Evolutionary conservation across 1,284 basidiomycete species (phyloP).

Genomic region (Moesziomyces globuligerus): DNA sequence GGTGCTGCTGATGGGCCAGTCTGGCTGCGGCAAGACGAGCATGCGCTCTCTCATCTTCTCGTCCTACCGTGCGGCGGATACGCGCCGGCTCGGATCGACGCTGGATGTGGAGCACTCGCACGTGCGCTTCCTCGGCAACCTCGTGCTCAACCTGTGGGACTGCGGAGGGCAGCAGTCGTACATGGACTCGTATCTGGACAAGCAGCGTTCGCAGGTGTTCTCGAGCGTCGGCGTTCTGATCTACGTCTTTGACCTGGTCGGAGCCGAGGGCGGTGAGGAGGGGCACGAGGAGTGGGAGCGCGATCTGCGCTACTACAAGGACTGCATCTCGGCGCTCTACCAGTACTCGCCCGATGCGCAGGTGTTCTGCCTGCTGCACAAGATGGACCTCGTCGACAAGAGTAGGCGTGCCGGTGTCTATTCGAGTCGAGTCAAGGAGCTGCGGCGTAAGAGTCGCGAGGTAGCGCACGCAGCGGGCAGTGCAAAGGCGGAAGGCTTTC

Average conservation of each 20-base stretch:
- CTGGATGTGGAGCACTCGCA: constrained; percentile 98
- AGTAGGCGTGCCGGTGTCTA: constrained; percentile 73
- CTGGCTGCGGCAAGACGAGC: constrained; percentile 79
- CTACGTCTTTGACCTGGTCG: constrained; percentile 90
- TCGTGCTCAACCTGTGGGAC: constrained; percentile 95
- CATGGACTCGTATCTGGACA: constrained; percentile 93
- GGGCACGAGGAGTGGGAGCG: constrained; percentile 71
- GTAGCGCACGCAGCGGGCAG: constrained; percentile 35
- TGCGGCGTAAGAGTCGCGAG: constrained; percentile 55
- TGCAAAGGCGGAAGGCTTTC: constrained; percentile 63
- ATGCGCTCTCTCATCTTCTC: constrained; percentile 99
- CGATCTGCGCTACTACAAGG: constrained; percentile 63
- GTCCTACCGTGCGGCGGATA: constrained; percentile 91
- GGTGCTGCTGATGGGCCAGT: constrained; percentile 66
- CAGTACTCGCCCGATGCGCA: constrained; percentile 73
- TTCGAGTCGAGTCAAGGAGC: constrained; percentile 69
- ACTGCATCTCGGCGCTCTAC: constrained; percentile 59
- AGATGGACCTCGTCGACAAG: constrained; percentile 83
- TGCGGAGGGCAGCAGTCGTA: constrained; percentile 98
- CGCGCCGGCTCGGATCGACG: constrained; percentile 89
- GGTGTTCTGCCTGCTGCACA: constrained; percentile 92
- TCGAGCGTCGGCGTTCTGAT: constrained; percentile 95
- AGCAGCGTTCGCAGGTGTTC: constrained; percentile 91
- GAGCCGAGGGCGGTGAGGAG: constrained; percentile 55
- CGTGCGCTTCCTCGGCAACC: constrained; percentile 92